phyloP scores from a whole-genome alignment of 441 rosid genomes.

The Biscutella laevigata region DNA sequence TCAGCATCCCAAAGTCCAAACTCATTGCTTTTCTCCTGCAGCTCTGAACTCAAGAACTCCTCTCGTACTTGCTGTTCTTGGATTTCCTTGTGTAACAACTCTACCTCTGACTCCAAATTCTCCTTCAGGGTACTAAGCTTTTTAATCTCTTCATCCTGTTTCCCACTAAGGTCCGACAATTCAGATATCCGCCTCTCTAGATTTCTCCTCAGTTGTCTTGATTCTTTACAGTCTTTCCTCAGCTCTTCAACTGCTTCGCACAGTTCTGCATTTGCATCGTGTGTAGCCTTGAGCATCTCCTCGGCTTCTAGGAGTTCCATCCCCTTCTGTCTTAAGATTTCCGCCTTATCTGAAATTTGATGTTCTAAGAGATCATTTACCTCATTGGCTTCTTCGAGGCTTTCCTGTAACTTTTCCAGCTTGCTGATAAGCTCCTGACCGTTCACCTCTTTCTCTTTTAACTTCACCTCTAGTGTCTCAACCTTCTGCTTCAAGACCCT shows the following conservation, averaged over 20 bases:
- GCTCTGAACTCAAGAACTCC: conserved; percentile 52
- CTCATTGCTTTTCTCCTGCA: conserved; percentile 59
- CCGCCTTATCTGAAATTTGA: conserved; percentile 45
- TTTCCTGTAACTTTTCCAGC: conserved; percentile 44
- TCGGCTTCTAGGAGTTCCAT: conserved; percentile 59
- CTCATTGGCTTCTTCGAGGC: conserved; percentile 49
- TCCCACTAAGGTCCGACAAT: conserved; percentile 33
- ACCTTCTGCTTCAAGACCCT: conserved; percentile 41
- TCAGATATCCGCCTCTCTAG: conserved; percentile 43
- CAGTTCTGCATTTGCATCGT: conserved; percentile 43
- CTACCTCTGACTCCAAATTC: conserved; percentile 47
- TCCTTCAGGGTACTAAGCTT: conserved; percentile 47
- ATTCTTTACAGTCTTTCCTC: conserved; percentile 50
- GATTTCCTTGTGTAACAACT: conserved; percentile 39
- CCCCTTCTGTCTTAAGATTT: conserved; percentile 50
- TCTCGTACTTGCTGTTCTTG: conserved; percentile 51
- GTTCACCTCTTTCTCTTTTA: conserved; percentile 46
- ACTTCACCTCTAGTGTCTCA: conserved; percentile 38
- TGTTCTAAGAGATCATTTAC: conserved; percentile 50
- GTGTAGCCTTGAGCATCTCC: conserved; percentile 61
- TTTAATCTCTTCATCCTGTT: conserved; percentile 45
- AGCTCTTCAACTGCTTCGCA: conserved; percentile 58
- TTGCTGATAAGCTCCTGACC: conserved; percentile 36
- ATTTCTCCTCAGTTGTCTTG: conserved; percentile 29
- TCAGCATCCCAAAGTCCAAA: conserved; percentile 74